Percentiles rank a stretch among this genome's conserved stretches.
Evolutionary conservation across 1,139 yeast species (phyloP).

Genomic region (Blastobotrys serpentis): DNA sequence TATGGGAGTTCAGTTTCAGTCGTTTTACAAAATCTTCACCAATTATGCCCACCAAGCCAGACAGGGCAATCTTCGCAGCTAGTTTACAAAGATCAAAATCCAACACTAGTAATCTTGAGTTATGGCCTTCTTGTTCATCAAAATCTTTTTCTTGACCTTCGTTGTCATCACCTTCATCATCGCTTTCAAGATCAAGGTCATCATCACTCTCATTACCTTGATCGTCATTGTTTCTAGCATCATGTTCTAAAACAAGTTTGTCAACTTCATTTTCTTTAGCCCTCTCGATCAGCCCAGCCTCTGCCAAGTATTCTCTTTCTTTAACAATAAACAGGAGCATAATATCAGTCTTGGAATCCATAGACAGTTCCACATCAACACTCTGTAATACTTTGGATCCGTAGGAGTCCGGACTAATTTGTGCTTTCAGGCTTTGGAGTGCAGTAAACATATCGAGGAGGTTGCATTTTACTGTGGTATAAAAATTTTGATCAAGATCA

Average conservation of each 20-base stretch:
- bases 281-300: slow-evolving; percentile 19
- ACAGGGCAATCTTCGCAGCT: slow-evolving; percentile 2
- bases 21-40: slow-evolving; percentile 22
- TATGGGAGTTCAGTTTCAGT: slow-evolving; percentile 28
- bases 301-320: slow-evolving; percentile 23
- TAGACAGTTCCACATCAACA: slow-evolving; percentile 13
- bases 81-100: slow-evolving; percentile 24
- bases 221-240: slow-evolving; percentile 8
- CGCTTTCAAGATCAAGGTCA: slow-evolving; percentile 14
- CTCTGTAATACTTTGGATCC: slow-evolving; percentile 14
- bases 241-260: slow-evolving; percentile 18
- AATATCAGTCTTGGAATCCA: slow-evolving; percentile 19
- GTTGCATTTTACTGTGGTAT: slow-evolving; percentile 17
- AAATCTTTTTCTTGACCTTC: slow-evolving; percentile 12
- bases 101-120: slow-evolving; percentile 11
- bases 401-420: slow-evolving; percentile 13
- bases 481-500: slow-evolving; percentile 1
- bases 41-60: slow-evolving; percentile 20
- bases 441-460: slow-evolving; percentile 23
- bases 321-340: slow-evolving; percentile 26
- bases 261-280: slow-evolving; percentile 16
- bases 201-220: slow-evolving; percentile 13
- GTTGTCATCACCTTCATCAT: slow-evolving; percentile 10
- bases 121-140: slow-evolving; percentile 16
- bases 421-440: slow-evolving; percentile 17